These are phyloP conservation scores for Malassezia restricta DNA, from an alignment of 1,284 basidiomycete genomes.

Conservation along the genomic window DNA sequence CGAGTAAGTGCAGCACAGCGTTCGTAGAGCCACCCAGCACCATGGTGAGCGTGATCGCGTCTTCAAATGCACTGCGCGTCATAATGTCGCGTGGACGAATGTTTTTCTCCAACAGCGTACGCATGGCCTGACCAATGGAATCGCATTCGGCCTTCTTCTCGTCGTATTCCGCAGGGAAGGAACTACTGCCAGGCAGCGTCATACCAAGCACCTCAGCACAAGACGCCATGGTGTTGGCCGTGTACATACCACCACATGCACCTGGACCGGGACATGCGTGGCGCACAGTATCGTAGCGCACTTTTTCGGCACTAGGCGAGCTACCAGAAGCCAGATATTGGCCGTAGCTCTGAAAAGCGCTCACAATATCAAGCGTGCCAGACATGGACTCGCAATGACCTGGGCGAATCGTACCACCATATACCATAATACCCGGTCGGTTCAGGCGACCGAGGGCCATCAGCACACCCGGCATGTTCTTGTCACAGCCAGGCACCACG, in stretches of 20 bases:
- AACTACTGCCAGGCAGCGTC: conserved; percentile 40
- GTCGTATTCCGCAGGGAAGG: conserved; percentile 41
- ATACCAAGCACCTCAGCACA: conserved; percentile 44
- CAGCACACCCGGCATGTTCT: conserved; percentile 46
- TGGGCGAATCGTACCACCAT: conserved; percentile 44
- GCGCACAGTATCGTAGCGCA: conserved; percentile 39
- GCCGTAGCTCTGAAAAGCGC: conserved; percentile 44
- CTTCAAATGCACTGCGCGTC: conserved; percentile 37
- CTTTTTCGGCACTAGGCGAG: conserved; percentile 37
- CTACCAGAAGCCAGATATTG: conserved; percentile 40
- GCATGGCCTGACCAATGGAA: conserved; percentile 31
- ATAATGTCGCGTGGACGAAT: conserved; percentile 44
- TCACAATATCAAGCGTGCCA: conserved; percentile 40
- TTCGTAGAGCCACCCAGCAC: conserved; percentile 43
- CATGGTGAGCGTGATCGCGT: conserved; percentile 44
- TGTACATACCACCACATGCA: conserved; percentile 46
- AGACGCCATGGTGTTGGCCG: conserved; percentile 46
- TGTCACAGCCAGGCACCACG: conserved; percentile 44
- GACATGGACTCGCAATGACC: conserved; percentile 28
- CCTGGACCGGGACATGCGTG: conserved; percentile 42
- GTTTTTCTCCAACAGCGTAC: conserved; percentile 41
- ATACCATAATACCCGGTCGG: conserved; percentile 45
- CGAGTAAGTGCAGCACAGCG: conserved; percentile 42
- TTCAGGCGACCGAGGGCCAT: conserved; percentile 45
- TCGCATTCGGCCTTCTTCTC: conserved; percentile 42